These are phyloP conservation scores for Diaporthe citrichinensis DNA, from an alignment of 2,329 filamentous ascomycete genomes.

Conservation along the genomic window DNA sequence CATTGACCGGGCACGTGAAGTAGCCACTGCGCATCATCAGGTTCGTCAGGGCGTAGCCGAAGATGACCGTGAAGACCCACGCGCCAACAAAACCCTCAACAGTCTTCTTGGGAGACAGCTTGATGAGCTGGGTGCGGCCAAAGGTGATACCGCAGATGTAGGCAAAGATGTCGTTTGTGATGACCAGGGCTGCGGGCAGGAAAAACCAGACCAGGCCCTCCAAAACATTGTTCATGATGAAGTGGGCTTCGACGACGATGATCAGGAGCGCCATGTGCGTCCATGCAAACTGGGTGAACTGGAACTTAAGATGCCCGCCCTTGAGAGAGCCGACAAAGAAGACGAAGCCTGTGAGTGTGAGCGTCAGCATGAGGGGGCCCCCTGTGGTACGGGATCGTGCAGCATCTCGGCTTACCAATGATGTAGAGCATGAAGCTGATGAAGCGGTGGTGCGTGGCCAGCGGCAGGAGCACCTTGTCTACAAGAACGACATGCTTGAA, in stretches of 20 bases:
- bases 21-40: slow-evolving; percentile 92
- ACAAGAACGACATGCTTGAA: slow-evolving; percentile 99
- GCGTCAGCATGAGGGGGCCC: slow-evolving; percentile 41
- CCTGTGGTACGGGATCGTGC: background rate
- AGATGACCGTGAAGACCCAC: slow-evolving; percentile 94
- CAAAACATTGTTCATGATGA: slow-evolving; percentile 99
- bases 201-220: slow-evolving; percentile 99
- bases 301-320: slow-evolving; percentile 96
- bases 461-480: slow-evolving; percentile 90
- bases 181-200: slow-evolving; percentile 92
- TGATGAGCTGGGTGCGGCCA: slow-evolving; percentile 95
- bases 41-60: slow-evolving; percentile 85
- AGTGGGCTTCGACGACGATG: slow-evolving; percentile 97
- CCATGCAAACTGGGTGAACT: slow-evolving; percentile 99
- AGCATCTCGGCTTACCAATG: slow-evolving; percentile 76
- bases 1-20: slow-evolving; percentile 97
- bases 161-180: slow-evolving; percentile 98
- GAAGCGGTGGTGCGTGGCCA: slow-evolving; percentile 97
- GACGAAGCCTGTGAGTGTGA: slow-evolving; percentile 80
- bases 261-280: slow-evolving; percentile 99
- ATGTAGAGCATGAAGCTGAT: slow-evolving; percentile 99
- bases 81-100: slow-evolving; percentile 97
- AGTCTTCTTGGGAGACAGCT: slow-evolving; percentile 98
- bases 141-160: slow-evolving; percentile 98
- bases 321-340: slow-evolving; percentile 97